phyloP scores from a whole-genome alignment of 768 basidiomycete genomes.

The Mycena albidolilacea region DNA sequence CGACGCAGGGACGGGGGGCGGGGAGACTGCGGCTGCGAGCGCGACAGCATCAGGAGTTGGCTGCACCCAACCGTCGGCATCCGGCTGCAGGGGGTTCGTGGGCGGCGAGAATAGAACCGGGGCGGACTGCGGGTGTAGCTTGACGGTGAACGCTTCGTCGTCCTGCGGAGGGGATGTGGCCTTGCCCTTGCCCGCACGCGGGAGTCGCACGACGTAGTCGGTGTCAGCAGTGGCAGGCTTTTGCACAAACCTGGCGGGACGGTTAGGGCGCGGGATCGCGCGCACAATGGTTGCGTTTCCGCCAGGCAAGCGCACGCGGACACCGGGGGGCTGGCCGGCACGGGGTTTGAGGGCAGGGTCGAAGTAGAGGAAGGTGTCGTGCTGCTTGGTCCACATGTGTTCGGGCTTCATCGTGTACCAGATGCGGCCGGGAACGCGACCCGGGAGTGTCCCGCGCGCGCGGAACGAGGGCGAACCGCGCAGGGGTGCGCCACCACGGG shows the following conservation, averaged over 20 bases:
- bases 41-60: conserved; percentile 32
- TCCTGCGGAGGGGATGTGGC: neutral
- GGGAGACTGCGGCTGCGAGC: conserved; percentile 28
- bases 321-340: conserved; percentile 66
- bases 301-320: conserved; percentile 78
- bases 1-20: conserved; percentile 14
- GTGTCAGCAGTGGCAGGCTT: conserved; percentile 26
- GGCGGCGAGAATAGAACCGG: neutral
- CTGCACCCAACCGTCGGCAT: conserved; percentile 40
- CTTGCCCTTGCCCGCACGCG: conserved; percentile 27
- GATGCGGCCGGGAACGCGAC: conserved; percentile 59
- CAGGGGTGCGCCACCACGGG: conserved; percentile 56
- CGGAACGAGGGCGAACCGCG: conserved; percentile 43
- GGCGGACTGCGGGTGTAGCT: conserved; percentile 16
- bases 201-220: conserved; percentile 35
- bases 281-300: conserved; percentile 59
- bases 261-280: conserved; percentile 42
- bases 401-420: conserved; percentile 88
- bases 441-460: conserved; percentile 48
- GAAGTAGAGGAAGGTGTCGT: conserved; percentile 80
- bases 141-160: conserved; percentile 32
- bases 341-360: conserved; percentile 73
- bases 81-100: conserved; percentile 30
- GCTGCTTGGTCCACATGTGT: conserved; percentile 86
- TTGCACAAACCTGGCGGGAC: conserved; percentile 41